Conservation (phyloP, 495 filamentous ascomycete species). For the Terfezia claveryi region DNA sequence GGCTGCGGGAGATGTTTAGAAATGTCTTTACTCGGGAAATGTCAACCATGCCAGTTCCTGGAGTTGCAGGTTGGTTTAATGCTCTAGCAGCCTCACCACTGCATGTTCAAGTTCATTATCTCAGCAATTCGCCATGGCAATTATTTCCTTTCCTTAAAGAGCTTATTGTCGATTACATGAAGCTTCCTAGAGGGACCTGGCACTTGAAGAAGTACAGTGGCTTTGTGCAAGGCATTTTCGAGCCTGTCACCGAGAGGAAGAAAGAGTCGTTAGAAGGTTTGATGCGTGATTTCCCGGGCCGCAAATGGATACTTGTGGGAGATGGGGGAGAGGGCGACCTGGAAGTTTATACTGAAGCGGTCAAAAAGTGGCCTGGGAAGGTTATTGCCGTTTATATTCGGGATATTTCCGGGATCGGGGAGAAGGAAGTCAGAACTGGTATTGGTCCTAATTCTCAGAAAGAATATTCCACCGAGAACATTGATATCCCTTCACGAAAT, state of each 20-base stretch:
- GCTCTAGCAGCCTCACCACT: slow-evolving; percentile 28
- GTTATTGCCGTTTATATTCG: slow-evolving; percentile 78
- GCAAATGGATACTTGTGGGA: slow-evolving; percentile 76
- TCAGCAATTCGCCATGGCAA: slow-evolving; percentile 77
- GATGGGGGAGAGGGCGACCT: slow-evolving; percentile 94
- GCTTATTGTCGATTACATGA: slow-evolving; percentile 26
- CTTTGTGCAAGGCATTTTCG: slow-evolving; percentile 93
- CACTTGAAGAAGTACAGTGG: slow-evolving; percentile 90
- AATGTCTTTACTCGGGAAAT: slow-evolving; percentile 86
- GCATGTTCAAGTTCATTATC: slow-evolving; percentile 23
- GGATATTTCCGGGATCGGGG: slow-evolving; percentile 46
- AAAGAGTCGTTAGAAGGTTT: slow-evolving; percentile 68
- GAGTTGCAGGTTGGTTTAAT: slow-evolving; percentile 76
- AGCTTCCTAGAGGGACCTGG: slow-evolving; percentile 66
- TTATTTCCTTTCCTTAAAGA: slow-evolving; percentile 70
- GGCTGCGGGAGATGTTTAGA: slow-evolving; percentile 80
- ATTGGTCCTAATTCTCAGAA: not conserved
- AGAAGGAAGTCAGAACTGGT: slow-evolving; percentile 4
- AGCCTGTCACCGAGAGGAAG: slow-evolving; percentile 88
- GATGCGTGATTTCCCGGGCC: slow-evolving; percentile 66
- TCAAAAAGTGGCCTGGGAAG: slow-evolving; percentile 53
- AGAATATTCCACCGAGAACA: not conserved
- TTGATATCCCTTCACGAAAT: not conserved
- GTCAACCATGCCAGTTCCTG: slow-evolving; percentile 54
- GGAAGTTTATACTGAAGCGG: slow-evolving; percentile 92